Evolutionary conservation across 352 stramenopile genomes (phyloP), one percentile per base, ranked within the genome.

Genomic region (Pythium pectinolyticum): DNA sequence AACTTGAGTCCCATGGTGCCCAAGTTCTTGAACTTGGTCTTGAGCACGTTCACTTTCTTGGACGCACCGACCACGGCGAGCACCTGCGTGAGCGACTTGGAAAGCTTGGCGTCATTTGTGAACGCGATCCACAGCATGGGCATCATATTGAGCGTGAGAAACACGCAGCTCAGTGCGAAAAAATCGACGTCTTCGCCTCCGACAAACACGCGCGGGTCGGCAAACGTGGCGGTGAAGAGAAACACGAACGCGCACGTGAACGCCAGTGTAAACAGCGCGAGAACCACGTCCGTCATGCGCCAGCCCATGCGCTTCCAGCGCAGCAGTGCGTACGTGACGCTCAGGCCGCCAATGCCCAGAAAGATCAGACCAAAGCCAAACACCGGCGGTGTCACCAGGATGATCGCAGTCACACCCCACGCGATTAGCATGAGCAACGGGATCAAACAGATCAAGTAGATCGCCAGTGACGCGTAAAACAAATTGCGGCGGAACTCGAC

Each of bases 41-140:
- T 95, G 41, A 92, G 67, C 7, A 75, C 72, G 15, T 77, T 89
- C 6, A 90, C 78, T 57, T 93, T 95, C 57, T 95, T 93, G 19
- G 75, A 80, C 3, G 82, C 83, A 0, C 75, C 77, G 7, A 94
- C 84, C 11, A 88, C 79, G 6, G 84, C 78, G n/a, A 93, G 63
- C 17, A 95, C 84, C 48, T 94, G 82, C 3, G 82, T 73, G 37
- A 95, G 75, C 25, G 84, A 94, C 57, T 94, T 95, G 20, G 79
- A 84, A 15, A 95, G 64, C 71, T 95, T 91, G 8, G 77, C 73
- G 63, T 97, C 89, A 61, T 96, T 96, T 0, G 86, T 91, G 66
- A 97, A 97, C 7, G 84, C 86, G 37, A 97, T 81, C 80, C 86
- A 95, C n/a, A 97, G 82, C 67, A 97, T 88, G 9, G 88, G 85